These are phyloP conservation scores for Silene noctiflora DNA, from an alignment of 179 eudicot species.

Conservation along the genomic window DNA sequence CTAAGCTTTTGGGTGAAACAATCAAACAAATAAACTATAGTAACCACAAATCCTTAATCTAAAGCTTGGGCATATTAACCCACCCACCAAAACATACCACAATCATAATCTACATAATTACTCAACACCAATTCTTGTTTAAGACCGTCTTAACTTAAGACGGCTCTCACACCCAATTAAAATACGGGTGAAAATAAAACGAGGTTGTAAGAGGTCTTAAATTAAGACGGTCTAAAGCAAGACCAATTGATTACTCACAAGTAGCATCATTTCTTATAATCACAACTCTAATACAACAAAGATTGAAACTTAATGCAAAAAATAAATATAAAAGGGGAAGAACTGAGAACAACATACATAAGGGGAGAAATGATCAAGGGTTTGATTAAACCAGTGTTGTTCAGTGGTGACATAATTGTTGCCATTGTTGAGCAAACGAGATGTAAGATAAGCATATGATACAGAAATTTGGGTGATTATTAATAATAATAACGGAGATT, in stretches of 20 bases:
- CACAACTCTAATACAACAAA: not conserved
- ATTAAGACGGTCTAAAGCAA: no score
- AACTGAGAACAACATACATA: slow-evolving; percentile 40
- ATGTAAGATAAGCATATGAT: slow-evolving; percentile 33
- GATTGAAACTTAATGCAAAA: not conserved
- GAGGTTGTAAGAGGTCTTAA: no score
- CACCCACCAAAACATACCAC: not conserved
- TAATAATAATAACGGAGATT: not conserved
- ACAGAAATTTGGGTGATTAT: slow-evolving; percentile 20
- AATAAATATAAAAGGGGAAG: no score
- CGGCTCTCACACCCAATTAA: no score
- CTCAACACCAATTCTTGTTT: not conserved
- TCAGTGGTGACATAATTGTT: slow-evolving; percentile 47
- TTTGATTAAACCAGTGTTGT: slow-evolving; percentile 72
- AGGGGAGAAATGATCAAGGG: slow-evolving; percentile 90
- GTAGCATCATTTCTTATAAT: not conserved
- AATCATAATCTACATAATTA: not conserved
- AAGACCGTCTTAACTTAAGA: no score
- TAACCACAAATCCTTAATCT: not conserved
- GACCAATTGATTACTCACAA: not conserved
- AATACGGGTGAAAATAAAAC: no score
- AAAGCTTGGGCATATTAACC: not conserved
- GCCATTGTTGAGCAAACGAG: slow-evolving; percentile 32
- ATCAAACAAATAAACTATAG: not conserved
- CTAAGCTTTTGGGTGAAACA: not conserved